These are phyloP conservation scores for Talaromyces wortmannii DNA, from an alignment of 495 filamentous ascomycete species.

Conservation along the genomic window DNA sequence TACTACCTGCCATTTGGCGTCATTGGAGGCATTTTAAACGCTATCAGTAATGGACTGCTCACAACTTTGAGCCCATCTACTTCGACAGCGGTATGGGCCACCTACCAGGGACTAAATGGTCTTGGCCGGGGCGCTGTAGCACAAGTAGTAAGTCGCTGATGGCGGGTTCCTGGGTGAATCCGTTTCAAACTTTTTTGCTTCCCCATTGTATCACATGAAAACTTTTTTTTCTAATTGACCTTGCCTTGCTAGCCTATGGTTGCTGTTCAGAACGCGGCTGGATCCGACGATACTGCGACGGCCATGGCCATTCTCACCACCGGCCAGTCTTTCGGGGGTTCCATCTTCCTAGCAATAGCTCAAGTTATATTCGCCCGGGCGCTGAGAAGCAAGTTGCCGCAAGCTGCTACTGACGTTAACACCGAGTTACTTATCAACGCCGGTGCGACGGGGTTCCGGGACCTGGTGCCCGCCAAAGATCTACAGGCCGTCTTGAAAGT, in stretches of 20 bases:
- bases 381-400: conserved; percentile 8
- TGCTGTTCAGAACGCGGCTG: conserved; percentile 24
- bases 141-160: conserved; percentile 22
- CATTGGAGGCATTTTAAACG: conserved; percentile 7
- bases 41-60: conserved; percentile 39
- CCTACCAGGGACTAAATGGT: conserved; percentile 46
- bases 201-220: not conserved
- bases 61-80: conserved; percentile 39
- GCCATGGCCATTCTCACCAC: conserved; percentile 25
- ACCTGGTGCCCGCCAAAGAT: conserved; percentile 10
- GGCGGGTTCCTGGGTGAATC: too few species aligned
- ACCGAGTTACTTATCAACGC: conserved; percentile 16
- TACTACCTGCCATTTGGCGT: conserved; percentile 41
- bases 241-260: conserved; percentile 17
- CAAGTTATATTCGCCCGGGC: conserved; percentile 23
- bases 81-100: conserved; percentile 36
- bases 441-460: conserved; percentile 26
- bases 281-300: conserved; percentile 9
- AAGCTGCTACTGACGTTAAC: conserved; percentile 20
- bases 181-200: too few species aligned
- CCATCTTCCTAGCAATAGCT: conserved; percentile 19
- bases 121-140: conserved; percentile 35
- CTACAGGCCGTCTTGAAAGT: conserved; percentile 13
- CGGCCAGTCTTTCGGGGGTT: conserved; percentile 18
- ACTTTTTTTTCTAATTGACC: too few species aligned